These are phyloP conservation scores for Pythium folliculosum DNA, from an alignment of 352 stramenopile genomes.

Conservation along the genomic window DNA sequence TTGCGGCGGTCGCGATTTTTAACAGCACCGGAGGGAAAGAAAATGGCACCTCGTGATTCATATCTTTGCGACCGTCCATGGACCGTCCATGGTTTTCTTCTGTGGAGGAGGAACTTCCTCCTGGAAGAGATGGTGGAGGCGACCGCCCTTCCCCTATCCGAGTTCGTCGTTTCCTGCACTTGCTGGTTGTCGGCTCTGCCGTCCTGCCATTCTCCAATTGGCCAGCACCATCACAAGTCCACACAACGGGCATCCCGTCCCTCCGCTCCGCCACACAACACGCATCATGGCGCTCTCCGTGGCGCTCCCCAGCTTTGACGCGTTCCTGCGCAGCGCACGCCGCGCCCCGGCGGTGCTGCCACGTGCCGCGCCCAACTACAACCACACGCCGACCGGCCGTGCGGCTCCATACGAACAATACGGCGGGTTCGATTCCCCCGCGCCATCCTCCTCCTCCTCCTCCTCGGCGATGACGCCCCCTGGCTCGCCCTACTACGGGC, in stretches of 20 bases:
- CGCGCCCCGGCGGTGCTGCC: constrained; percentile 19
- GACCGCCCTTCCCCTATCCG: too few species aligned
- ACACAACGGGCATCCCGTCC: background rate
- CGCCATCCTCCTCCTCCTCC: constrained; percentile 2
- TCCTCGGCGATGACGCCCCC: constrained; percentile 10
- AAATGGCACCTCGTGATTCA: background rate
- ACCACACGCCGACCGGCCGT: background rate
- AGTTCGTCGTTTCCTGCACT: too few species aligned
- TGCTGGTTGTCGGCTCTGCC: background rate
- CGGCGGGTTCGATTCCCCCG: background rate
- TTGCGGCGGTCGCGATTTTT: constrained; percentile 5
- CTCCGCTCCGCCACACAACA: too few species aligned
- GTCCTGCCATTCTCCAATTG: constrained; percentile 20
- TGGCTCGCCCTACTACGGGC: constrained; percentile 20
- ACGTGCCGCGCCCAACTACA: background rate
- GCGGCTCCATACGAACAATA: background rate
- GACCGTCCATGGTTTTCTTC: background rate
- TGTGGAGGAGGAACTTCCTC: background rate
- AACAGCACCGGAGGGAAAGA: background rate
- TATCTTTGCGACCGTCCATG: constrained; percentile 1
- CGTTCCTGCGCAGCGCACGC: constrained; percentile 24
- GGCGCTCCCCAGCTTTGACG: constrained; percentile 25
- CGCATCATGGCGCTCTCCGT: constrained; percentile 13
- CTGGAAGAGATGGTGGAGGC: background rate
- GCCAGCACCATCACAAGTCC: constrained; percentile 12